phyloP scores from a whole-genome alignment of 2,329 filamentous ascomycete species.

The Alternaria tenuissima region DNA sequence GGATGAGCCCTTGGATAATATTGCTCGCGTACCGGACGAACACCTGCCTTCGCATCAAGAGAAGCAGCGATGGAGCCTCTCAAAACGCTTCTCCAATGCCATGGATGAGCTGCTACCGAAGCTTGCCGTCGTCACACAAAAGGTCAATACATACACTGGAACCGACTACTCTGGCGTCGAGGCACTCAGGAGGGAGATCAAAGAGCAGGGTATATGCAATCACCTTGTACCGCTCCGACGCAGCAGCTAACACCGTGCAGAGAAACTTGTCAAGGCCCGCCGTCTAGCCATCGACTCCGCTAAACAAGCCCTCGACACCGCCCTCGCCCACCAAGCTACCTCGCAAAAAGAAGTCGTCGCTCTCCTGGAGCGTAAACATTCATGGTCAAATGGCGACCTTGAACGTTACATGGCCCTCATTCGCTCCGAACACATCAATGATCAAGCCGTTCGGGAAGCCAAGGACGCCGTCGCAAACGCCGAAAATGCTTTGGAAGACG shows the following conservation, averaged over 20 bases:
- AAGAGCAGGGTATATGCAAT: slow-evolving; percentile 62
- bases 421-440: slow-evolving; percentile 89
- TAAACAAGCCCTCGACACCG: slow-evolving; percentile 80
- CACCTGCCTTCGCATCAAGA: slow-evolving; percentile 63
- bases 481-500: slow-evolving; percentile 81
- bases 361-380: slow-evolving; percentile 90
- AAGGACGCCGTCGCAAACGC: slow-evolving; percentile 76
- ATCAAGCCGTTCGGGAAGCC: slow-evolving; percentile 78
- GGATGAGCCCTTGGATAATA: slow-evolving; percentile 33
- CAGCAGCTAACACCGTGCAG: slow-evolving; percentile 41
- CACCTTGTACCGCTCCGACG: not conserved
- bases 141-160: slow-evolving; percentile 92
- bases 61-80: slow-evolving; percentile 63
- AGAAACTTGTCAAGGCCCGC: slow-evolving; percentile 65
- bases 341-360: slow-evolving; percentile 97
- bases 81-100: slow-evolving; percentile 70
- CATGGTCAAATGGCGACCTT: slow-evolving; percentile 85
- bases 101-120: slow-evolving; percentile 93
- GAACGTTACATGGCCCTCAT: slow-evolving; percentile 95
- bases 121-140: slow-evolving; percentile 83
- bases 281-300: slow-evolving; percentile 73
- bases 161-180: slow-evolving; percentile 88
- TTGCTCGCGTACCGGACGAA: slow-evolving; percentile 47
- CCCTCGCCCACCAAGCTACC: slow-evolving; percentile 80
- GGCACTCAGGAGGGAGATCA: slow-evolving; percentile 80